A percentile compares a stretch with the other conserved stretches of the same genome.
Evolutionary conservation across 163 green algal genomes (phyloP).

Genomic region (Prototheca stagnorum): DNA sequence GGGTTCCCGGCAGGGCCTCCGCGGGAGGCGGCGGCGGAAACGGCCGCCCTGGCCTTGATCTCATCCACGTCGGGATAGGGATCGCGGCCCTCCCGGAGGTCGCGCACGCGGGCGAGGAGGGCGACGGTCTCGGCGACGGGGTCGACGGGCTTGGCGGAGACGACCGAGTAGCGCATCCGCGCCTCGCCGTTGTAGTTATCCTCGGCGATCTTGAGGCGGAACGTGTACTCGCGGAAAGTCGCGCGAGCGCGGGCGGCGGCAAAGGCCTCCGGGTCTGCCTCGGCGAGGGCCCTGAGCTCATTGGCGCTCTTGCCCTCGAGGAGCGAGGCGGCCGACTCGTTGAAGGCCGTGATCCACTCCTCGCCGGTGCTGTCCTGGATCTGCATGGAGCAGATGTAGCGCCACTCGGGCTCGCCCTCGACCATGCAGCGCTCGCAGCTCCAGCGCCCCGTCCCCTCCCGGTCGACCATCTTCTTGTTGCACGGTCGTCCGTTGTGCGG

Average conservation of each 20-base stretch:
- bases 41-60: too few relatives aligned
- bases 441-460: conserved; percentile 25
- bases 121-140: background rate
- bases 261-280: too few relatives aligned
- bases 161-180: conserved; percentile 31
- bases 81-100: conserved; percentile 1
- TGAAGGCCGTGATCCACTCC: conserved; percentile 65
- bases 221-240: conserved; percentile 26
- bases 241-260: too few relatives aligned
- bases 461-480: conserved; percentile 78
- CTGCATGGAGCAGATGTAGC: conserved; percentile 54
- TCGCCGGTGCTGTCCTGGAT: conserved; percentile 61
- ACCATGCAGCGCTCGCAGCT: conserved; percentile 33
- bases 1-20: too few relatives aligned
- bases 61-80: too few relatives aligned
- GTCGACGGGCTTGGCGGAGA: background rate
- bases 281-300: too few relatives aligned
- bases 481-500: conserved; percentile 45
- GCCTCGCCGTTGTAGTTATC: conserved; percentile 77
- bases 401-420: conserved; percentile 30
- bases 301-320: too few relatives aligned
- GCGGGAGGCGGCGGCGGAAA: too few relatives aligned
- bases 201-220: conserved; percentile 63
- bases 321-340: conserved; percentile 45
- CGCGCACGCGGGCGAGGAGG: background rate